These are phyloP conservation scores for Quercus ilex DNA, from an alignment of 306 rosid species.

Conservation along the genomic window DNA sequence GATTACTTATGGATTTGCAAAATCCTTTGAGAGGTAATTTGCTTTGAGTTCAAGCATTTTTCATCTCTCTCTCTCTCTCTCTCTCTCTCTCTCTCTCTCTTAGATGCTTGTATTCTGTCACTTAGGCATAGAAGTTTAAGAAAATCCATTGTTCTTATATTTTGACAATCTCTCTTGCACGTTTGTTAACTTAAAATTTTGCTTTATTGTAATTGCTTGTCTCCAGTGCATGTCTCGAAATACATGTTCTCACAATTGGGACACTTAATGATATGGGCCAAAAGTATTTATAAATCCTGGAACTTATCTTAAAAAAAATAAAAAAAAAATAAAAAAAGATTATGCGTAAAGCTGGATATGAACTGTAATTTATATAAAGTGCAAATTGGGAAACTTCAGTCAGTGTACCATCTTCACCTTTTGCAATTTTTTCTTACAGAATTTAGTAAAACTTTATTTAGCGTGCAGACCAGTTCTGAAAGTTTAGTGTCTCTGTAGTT, in stretches of 20 bases:
- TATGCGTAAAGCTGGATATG: not conserved
- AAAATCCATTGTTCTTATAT: conserved; percentile 4
- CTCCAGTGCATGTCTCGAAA: not conserved
- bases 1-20: conserved; percentile 42
- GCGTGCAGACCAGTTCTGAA: not conserved
- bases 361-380: not conserved
- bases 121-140: not conserved
- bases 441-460: not conserved
- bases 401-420: conserved; percentile 4
- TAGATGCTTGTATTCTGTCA: not conserved
- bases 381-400: not conserved
- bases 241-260: not conserved
- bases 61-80: no score
- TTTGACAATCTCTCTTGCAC: not conserved
- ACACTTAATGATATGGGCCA: not conserved
- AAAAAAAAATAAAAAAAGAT: no score
- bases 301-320: no score
- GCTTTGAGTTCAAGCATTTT: conserved; percentile 20
- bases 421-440: not conserved
- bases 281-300: no score
- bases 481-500: not conserved
- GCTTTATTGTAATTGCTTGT: not conserved
- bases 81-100: not conserved
- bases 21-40: conserved; percentile 61
- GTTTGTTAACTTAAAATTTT: not conserved